Conservation (phyloP, 257 asterid species). For the Scutellaria baicalensis region DNA sequence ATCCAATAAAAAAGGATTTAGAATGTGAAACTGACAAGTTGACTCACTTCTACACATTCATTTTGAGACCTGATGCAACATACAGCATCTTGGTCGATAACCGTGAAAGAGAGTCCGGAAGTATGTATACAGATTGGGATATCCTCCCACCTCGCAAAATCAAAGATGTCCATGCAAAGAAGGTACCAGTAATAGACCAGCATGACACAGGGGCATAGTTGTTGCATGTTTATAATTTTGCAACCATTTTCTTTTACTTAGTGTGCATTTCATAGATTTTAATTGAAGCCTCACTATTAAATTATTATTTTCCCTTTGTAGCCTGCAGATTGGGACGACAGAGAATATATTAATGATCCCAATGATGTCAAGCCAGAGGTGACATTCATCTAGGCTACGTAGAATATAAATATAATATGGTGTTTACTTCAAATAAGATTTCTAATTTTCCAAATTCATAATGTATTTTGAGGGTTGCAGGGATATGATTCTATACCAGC, state of each 20-base stretch:
- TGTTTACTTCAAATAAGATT: too few relatives aligned
- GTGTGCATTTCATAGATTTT: neutral
- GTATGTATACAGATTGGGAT: constrained; percentile 93
- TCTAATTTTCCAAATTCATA: too few relatives aligned
- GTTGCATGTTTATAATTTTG: neutral
- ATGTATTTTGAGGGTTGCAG: constrained; percentile 25
- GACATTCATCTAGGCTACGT: constrained; percentile 9
- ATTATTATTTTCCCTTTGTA: constrained; percentile 2
- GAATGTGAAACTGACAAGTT: constrained; percentile 87
- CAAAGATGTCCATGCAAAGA: constrained; percentile 64
- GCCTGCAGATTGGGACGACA: constrained; percentile 98
- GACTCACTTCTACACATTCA: constrained; percentile 82
- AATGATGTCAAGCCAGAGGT: constrained; percentile 78
- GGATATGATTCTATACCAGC: constrained; percentile 89
- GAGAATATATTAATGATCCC: constrained; percentile 86
- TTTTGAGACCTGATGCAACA: constrained; percentile 85
- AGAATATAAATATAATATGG: too few relatives aligned
- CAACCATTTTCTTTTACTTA: neutral
- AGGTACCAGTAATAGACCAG: constrained; percentile 24
- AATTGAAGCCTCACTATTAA: neutral
- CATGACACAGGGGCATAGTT: neutral
- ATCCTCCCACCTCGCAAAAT: constrained; percentile 83
- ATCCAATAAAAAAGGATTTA: constrained; percentile 83
- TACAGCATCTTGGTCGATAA: constrained; percentile 78
- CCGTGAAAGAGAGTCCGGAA: constrained; percentile 83